Evolutionary conservation across 2,329 filamentous ascomycete genomes (phyloP), one percentile per base, ranked within the genome.

Genomic region (Venturia carpophila): DNA sequence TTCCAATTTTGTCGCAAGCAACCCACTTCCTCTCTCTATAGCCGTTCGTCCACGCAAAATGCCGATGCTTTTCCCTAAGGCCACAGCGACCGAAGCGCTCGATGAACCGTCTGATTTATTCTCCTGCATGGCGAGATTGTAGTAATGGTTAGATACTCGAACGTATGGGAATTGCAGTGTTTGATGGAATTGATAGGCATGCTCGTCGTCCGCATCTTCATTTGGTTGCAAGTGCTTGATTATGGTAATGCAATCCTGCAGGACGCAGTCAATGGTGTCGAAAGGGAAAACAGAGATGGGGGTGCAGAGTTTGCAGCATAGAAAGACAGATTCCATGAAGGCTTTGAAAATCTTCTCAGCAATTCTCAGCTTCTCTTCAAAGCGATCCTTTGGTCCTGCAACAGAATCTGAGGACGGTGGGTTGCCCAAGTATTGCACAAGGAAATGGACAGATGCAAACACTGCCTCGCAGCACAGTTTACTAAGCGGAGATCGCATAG

Each of bases 81-180:
- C 80, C 62, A 83, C 80, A 17, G 88, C 73, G 1, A 82, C 77
- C 21, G 71, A 68, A 60, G 80, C 78, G n/a, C 77, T 76, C 0
- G 73, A 68, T 39, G 78, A 78, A 4, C 76, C 75, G 0, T 75
- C 69, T 30, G 77, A 74, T 62, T 82, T 83, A 17, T 79, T 76
- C 67, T 84, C 72, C 56, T 80, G 77, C 21, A 83, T 75, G 70
- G 85, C 85, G 60, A 84, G 79, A n/a, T 84, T 79, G 72, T 87
- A 91, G 71, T 90, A 90, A 3, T 89, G 79, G 69, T 88, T 87
- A 0, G 88, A 91, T 34, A 91, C 83, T 69, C 87, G 89, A 67
- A 88, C 81, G 65, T 84, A 79, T 39, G 69, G 71, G 7, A 68
- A 69, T 52, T 63, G 42, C 15, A 47, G 24, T 4, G n/a, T n/a